phyloP scores from a whole-genome alignment of 129 eudicot species.

The Solidago caesia region DNA sequence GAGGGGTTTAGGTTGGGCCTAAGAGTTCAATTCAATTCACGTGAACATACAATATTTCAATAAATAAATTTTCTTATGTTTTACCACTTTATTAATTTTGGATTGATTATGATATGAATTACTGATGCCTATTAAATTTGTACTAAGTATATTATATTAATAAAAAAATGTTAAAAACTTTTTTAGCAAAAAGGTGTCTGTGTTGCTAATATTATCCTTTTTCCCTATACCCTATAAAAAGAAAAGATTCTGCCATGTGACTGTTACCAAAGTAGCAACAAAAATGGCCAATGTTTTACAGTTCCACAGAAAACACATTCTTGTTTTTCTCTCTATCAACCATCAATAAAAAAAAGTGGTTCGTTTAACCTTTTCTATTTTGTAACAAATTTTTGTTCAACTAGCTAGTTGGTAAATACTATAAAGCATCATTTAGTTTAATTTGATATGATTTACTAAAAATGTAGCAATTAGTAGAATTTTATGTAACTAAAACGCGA shows the following conservation, averaged over 20 bases:
- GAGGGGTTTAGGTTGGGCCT: too few relatives aligned
- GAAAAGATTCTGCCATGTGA: conserved; percentile 46
- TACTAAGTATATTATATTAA: neutral
- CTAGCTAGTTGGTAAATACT: neutral
- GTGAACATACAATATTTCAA: too few relatives aligned
- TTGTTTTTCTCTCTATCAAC: conserved; percentile 30
- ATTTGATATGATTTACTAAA: neutral
- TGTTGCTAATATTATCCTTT: conserved; percentile 25
- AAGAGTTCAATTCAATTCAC: too few relatives aligned
- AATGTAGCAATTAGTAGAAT: neutral
- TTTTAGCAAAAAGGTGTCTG: conserved; percentile 15
- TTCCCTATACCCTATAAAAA: conserved; percentile 24
- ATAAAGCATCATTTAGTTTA: neutral
- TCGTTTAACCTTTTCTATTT: neutral
- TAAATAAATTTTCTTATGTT: too few relatives aligned
- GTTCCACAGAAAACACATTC: conserved; percentile 35
- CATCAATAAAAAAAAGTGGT: conserved; percentile 16
- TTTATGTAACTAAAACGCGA: too few relatives aligned
- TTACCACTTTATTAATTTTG: too few relatives aligned
- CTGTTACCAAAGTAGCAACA: conserved; percentile 33
- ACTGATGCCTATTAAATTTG: too few relatives aligned
- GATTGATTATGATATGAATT: too few relatives aligned
- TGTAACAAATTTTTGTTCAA: neutral
- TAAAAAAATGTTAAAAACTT: neutral
- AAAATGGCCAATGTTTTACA: conserved; percentile 31